phyloP scores from a whole-genome alignment of 2,329 filamentous ascomycete genomes.

The Sporothrix protearum region DNA sequence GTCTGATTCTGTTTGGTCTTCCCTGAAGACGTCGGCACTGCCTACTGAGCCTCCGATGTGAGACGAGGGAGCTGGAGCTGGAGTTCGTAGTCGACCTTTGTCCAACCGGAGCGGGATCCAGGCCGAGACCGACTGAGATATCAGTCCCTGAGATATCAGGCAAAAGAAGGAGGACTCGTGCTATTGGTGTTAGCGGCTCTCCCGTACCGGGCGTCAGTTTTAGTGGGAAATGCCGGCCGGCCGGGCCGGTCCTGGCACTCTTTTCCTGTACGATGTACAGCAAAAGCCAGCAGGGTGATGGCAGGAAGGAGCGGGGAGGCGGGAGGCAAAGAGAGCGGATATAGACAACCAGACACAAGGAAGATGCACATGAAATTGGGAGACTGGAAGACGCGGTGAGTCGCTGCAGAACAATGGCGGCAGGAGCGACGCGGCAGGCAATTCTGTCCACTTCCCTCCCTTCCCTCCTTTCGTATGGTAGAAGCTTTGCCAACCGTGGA shows the following conservation, averaged over 20 bases:
- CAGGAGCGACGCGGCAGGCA: slow-evolving; percentile 9
- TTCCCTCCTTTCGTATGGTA: not conserved
- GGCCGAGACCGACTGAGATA: slow-evolving; percentile 3
- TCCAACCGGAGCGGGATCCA: not conserved
- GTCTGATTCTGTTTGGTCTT: not conserved
- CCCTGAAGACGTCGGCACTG: not conserved
- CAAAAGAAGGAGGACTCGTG: not conserved
- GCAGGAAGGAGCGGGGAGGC: not conserved
- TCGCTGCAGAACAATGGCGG: not conserved
- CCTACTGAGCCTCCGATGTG: not conserved
- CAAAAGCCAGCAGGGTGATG: not conserved
- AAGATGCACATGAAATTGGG: not conserved
- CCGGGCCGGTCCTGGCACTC: not conserved
- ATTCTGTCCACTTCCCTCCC: not conserved
- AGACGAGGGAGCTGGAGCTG: not conserved
- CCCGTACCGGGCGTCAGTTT: not conserved
- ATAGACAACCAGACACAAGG: not conserved
- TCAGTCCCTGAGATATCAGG: not conserved
- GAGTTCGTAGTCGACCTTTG: too few relatives aligned
- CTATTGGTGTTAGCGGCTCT: not conserved
- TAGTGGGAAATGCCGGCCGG: slow-evolving; percentile 11
- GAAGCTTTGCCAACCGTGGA: not conserved
- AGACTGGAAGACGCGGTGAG: slow-evolving; percentile 9
- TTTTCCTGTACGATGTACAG: not conserved
- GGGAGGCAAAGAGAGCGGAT: not conserved